Evolutionary conservation across 2,329 filamentous ascomycete species (phyloP).

Genomic region (Fusarium mangiferae): DNA sequence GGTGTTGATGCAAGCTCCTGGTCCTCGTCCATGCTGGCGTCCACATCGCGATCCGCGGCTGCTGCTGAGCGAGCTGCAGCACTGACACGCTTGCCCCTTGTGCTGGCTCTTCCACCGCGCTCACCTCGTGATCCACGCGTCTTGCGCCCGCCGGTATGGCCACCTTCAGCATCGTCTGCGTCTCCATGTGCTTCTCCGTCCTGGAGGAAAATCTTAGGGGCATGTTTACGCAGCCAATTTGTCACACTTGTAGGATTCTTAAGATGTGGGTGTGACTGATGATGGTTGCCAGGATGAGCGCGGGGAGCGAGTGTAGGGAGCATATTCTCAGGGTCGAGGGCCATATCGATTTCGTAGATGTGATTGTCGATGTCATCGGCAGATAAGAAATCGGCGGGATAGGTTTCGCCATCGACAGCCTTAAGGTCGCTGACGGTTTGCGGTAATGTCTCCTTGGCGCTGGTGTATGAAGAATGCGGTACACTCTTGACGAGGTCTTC

Average conservation of each 20-base stretch:
- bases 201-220: conserved; percentile 86
- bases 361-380: conserved; percentile 80
- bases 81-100: conserved; percentile 51
- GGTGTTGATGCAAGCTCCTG: conserved; percentile 48
- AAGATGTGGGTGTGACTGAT: conserved; percentile 54
- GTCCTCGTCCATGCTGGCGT: conserved; percentile 55
- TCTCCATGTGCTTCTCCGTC: conserved; percentile 63
- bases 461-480: conserved; percentile 60
- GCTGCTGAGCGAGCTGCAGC: conserved; percentile 37
- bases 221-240: conserved; percentile 91
- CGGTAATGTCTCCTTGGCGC: conserved; percentile 73
- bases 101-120: conserved; percentile 53
- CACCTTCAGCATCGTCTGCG: conserved; percentile 50
- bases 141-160: conserved; percentile 49
- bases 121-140: conserved; percentile 49
- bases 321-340: conserved; percentile 55
- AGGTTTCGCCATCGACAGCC: conserved; percentile 60
- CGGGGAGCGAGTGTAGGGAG: conserved; percentile 64
- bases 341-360: conserved; percentile 70
- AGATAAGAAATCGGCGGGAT: conserved; percentile 74
- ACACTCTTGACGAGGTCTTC: conserved; percentile 62
- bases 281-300: conserved; percentile 51
- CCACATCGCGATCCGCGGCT: conserved; percentile 44
- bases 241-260: conserved; percentile 91
- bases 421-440: conserved; percentile 61